phyloP scores from a whole-genome alignment of 2,329 filamentous ascomycete genomes.

The Ceratocystis destructans region DNA sequence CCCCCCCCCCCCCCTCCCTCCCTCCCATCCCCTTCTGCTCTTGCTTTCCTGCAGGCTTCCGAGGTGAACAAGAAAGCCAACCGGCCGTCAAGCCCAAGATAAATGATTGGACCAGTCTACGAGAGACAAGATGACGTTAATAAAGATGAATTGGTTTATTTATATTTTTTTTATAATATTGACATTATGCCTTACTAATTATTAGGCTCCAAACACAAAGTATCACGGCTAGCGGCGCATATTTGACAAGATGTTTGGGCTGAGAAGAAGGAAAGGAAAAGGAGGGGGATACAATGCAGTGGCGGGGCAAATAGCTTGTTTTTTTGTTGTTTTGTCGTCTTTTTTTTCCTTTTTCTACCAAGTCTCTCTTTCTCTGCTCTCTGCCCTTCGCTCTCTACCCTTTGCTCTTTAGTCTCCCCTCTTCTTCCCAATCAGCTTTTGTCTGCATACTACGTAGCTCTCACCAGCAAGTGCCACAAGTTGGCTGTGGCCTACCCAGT shows the following conservation, averaged over 20 bases:
- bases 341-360: background rate
- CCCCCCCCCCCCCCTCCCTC: background rate
- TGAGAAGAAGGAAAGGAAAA: background rate
- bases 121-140: slow-evolving; percentile 9
- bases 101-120: slow-evolving; percentile 7
- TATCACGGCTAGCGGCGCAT: background rate
- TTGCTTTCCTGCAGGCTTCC: background rate
- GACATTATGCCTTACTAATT: background rate
- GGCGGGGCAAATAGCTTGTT: background rate
- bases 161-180: background rate
- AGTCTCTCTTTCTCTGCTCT: background rate
- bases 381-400: background rate
- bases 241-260: background rate
- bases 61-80: background rate
- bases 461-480: background rate
- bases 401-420: background rate
- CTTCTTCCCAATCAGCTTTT: background rate
- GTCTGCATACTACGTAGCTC: slow-evolving; percentile 7
- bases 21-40: background rate
- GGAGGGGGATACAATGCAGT: background rate
- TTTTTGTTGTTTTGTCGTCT: background rate
- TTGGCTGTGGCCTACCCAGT: background rate
- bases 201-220: background rate
- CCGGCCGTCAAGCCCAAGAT: background rate
- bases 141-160: background rate